phyloP scores from a whole-genome alignment of 768 basidiomycete genomes.

The Clavaria fumosa region DNA sequence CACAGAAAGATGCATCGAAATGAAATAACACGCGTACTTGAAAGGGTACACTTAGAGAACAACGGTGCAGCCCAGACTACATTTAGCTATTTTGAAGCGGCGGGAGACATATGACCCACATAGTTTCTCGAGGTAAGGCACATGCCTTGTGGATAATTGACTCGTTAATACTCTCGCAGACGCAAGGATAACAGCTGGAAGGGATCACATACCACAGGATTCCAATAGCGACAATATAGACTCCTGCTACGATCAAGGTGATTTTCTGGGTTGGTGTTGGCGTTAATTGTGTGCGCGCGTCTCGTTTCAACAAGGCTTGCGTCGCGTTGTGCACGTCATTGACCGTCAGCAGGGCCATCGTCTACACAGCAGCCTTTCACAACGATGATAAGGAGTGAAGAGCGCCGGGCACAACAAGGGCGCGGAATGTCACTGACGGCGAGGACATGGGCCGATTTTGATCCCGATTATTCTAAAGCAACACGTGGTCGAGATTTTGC shows the following conservation, averaged over 20 bases:
- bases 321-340: too few relatives aligned
- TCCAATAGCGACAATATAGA: conserved; percentile 60
- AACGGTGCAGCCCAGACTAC: background rate
- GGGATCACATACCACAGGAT: conserved; percentile 55
- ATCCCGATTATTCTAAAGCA: too few relatives aligned
- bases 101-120: too few relatives aligned
- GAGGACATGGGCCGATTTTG: too few relatives aligned
- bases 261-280: conserved; percentile 60
- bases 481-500: too few relatives aligned
- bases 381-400: too few relatives aligned
- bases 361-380: too few relatives aligned
- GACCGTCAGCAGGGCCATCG: too few relatives aligned
- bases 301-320: too few relatives aligned
- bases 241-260: conserved; percentile 68
- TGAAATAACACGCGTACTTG: conserved; percentile 43
- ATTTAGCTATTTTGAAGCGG: too few relatives aligned
- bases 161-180: background rate
- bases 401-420: too few relatives aligned
- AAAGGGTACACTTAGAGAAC: conserved; percentile 66
- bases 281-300: conserved; percentile 31
- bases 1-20: background rate
- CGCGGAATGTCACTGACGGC: too few relatives aligned
- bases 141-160: conserved; percentile 37
- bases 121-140: conserved; percentile 54
- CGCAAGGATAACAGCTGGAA: conserved; percentile 4